Conservation (phyloP, 192 early-diverging fungal species). For the Haplosporangium gracile region DNA sequence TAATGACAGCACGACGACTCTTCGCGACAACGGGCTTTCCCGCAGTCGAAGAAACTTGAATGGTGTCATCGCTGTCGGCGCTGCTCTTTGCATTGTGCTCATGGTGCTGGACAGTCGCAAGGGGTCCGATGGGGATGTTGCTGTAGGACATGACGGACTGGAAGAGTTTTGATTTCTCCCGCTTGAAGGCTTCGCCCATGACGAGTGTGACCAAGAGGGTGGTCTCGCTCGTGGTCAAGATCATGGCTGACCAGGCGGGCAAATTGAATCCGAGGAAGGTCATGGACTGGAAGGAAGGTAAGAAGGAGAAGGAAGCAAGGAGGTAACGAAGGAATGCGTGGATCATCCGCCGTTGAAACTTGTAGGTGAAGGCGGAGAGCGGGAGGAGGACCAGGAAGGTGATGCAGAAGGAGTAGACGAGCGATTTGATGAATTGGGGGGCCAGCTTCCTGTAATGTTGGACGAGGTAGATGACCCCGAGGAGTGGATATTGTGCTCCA, state of each 20-base stretch:
- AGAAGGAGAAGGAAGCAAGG: slow-evolving; percentile 5
- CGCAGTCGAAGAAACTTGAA: slow-evolving; percentile 1
- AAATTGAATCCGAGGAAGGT: slow-evolving; percentile 21
- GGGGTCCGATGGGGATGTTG: slow-evolving; percentile 21
- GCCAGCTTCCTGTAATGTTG: slow-evolving; percentile 26
- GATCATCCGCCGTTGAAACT: slow-evolving; percentile 30
- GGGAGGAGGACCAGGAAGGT: slow-evolving; percentile 40
- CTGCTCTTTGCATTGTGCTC: not conserved
- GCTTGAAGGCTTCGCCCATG: slow-evolving; percentile 43
- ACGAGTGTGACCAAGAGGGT: slow-evolving; percentile 30
- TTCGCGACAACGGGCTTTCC: not conserved
- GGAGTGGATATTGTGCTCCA: slow-evolving; percentile 20
- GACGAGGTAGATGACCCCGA: slow-evolving; percentile 28
- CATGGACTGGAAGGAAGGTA: not conserved
- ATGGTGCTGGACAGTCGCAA: slow-evolving; percentile 19
- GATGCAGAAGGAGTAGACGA: slow-evolving; percentile 23
- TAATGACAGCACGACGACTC: slow-evolving; percentile 18
- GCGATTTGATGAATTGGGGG: slow-evolving; percentile 27
- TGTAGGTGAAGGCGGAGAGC: slow-evolving; percentile 35
- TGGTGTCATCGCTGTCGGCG: slow-evolving; percentile 13
- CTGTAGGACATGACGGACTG: slow-evolving; percentile 21
- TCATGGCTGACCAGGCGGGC: slow-evolving; percentile 31
- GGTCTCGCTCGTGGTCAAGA: slow-evolving; percentile 41
- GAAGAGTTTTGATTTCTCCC: slow-evolving; percentile 23
- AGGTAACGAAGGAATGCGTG: slow-evolving; percentile 17